Evolutionary conservation across 2,329 filamentous ascomycete genomes (phyloP), one percentile per base, ranked within the genome.

Genomic region (Botrytis sinoallii): DNA sequence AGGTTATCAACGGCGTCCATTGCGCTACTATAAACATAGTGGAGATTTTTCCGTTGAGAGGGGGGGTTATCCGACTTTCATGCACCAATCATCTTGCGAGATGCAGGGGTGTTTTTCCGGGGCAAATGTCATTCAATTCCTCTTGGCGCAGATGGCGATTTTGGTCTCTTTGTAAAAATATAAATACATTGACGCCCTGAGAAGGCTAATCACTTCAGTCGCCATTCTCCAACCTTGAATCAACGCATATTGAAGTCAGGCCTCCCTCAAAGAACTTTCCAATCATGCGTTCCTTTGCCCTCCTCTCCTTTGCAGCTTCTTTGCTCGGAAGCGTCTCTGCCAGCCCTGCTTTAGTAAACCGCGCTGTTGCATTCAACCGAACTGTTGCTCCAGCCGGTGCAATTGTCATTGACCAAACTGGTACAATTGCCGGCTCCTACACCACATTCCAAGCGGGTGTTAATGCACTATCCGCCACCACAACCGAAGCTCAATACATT

Each of bases 401-500:
- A 60, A 81, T 87, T 25, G 81, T 84, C 3, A 85, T 88, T 46
- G 81, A 81, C 32, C 81, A 79, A 20, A 82, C 81, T 32, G 79
- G 82, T 67, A 85, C 85, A 77, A 42, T 66, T 20, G 32, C 69
- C 3, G 76, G 77, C 14, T 75, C 72, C 14, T 75, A 74, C 40
- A 71, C 60, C n/a, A 78, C 77, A 5, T 52, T 79, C 22, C 77
- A 79, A 70, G 55, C 32, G 14, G 77, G 73, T 22, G 71, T 78
- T 0, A 20, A 77, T 64, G 77, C 86, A 20, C 81, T 89, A 5
- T 84, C 82, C 71, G 83, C 82, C 7, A 81, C 80, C 20, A 82
- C 82, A 22, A 85, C 84, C 10, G 74, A 79, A 0, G 82, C 83
- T 14, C 86, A 88, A 77, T 84, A 82, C 75, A 86, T 89, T 80